Base-by-base conservation (phyloP, 306 rosid species). In the Fragaria nilgerrensis region DNA sequence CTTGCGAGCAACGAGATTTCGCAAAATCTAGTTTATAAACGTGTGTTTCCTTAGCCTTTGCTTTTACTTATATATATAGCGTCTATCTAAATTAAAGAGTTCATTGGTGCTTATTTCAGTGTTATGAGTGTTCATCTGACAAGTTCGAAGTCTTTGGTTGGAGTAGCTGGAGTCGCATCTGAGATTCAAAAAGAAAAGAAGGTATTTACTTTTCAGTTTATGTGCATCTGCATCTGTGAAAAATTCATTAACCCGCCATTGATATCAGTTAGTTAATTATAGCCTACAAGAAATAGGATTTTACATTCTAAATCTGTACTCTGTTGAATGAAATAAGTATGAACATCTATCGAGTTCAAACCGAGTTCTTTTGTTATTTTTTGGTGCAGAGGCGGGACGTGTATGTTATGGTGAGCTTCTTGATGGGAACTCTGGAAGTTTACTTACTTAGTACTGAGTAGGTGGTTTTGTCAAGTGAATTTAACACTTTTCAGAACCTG, bases 131-230 rank as follows among this genome's bases (percentile, higher is more conserved):
- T 92, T 77, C 97, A 95, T 78, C 76, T 90, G 75, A 90, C 93
- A 75, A 95, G 98, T 87, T 87, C 98, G 50, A 95, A 95, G 84
- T 92, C 96, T 79, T 84, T 90, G 86, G 96, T 94, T 68, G 98
- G 98, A 75, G 84, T 94, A 82, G 72, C 86, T 44, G 97, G 97
- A 80, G 96, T 90, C 75, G 86, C 85, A 73, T 88, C 97, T 14
- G 96, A 90, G 81, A 92, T 95, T 81, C 97, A 92, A 80, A 90
- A 80, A 86, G 98, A 95, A 82, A 92, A 90, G 84, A 94, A 95
- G 98, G 98, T 95, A 52, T 71, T 44, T 72, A 53, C 70, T 75
- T 68, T 70, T 55, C 53, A 13, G 36, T 73, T 27, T 49, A 25
- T 32, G 36, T 7, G 23, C 12, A 1, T 70, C 10, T 55, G 1